Conservation (phyloP, 257 asterid species). For the Paraleonurus japonicus region DNA sequence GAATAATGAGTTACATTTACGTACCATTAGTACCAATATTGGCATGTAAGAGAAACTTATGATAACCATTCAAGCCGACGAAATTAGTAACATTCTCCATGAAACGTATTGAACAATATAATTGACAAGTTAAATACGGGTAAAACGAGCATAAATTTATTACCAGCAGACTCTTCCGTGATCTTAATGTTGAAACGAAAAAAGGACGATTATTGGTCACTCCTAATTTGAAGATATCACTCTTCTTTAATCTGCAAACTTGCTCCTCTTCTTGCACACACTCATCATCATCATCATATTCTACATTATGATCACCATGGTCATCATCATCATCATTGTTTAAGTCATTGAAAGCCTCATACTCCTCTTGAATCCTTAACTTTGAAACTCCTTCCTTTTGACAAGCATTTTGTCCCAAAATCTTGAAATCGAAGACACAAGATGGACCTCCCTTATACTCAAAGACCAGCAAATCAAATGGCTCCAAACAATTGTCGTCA, state of each 20-base stretch:
- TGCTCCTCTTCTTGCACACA: neutral
- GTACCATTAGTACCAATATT: neutral
- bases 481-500: slow-evolving; percentile 16
- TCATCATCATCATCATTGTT: neutral
- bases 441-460: neutral
- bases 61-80: too few relatives aligned
- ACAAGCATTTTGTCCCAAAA: neutral
- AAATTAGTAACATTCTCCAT: too few relatives aligned
- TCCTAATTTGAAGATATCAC: too few relatives aligned
- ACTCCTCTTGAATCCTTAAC: too few relatives aligned
- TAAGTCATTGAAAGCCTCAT: too few relatives aligned
- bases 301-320: neutral
- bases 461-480: neutral
- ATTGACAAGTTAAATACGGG: too few relatives aligned
- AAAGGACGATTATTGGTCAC: neutral
- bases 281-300: neutral
- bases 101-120: too few relatives aligned
- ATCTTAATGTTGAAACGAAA: too few relatives aligned
- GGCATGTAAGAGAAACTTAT: too few relatives aligned
- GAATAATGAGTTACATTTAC: neutral
- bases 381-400: too few relatives aligned
- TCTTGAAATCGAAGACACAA: slow-evolving; percentile 8
- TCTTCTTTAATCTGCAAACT: too few relatives aligned
- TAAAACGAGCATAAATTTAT: neutral
- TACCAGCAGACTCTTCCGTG: neutral